Conservation (phyloP, 1,284 basidiomycete species). For the Cerioporus squamosus region DNA sequence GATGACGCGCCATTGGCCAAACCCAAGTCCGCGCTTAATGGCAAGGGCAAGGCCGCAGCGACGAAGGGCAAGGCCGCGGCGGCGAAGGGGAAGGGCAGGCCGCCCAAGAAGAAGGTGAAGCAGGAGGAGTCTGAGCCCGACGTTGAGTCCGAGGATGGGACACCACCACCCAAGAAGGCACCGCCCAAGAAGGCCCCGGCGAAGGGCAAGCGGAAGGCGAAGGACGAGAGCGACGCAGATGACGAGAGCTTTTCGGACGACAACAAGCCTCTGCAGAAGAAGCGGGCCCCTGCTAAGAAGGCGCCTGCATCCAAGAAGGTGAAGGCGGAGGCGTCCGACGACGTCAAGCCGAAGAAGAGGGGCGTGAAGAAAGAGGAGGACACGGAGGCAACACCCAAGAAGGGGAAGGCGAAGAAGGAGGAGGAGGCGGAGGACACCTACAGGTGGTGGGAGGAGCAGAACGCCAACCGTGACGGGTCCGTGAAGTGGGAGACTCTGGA, state of each 20-base stretch:
- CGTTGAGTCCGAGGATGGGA: constrained; percentile 48
- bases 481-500: constrained; percentile 93
- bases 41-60: constrained; percentile 25
- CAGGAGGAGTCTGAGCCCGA: constrained; percentile 48
- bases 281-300: constrained; percentile 34
- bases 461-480: constrained; percentile 72
- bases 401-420: constrained; percentile 61
- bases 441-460: constrained; percentile 83
- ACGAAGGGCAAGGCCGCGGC: neutral
- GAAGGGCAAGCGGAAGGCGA: constrained; percentile 55
- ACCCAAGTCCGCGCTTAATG: constrained; percentile 32
- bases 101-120: constrained; percentile 72
- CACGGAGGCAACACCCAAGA: constrained; percentile 42
- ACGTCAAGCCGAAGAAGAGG: constrained; percentile 37
- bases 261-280: constrained; percentile 48
- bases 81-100: constrained; percentile 37
- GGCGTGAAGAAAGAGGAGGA: constrained; percentile 40
- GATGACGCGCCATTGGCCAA: constrained; percentile 34
- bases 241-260: constrained; percentile 43
- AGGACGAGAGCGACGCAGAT: constrained; percentile 57
- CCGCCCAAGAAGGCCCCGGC: constrained; percentile 44
- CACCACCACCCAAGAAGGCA: constrained; percentile 34
- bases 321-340: constrained; percentile 42
- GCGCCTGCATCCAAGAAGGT: constrained; percentile 40
- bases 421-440: constrained; percentile 72